Percentiles rank a stretch among this genome's conserved stretches.
These are phyloP conservation scores for Raddia guianensis DNA, from an alignment of 176 grass and related monocot species.

Conservation along the genomic window DNA sequence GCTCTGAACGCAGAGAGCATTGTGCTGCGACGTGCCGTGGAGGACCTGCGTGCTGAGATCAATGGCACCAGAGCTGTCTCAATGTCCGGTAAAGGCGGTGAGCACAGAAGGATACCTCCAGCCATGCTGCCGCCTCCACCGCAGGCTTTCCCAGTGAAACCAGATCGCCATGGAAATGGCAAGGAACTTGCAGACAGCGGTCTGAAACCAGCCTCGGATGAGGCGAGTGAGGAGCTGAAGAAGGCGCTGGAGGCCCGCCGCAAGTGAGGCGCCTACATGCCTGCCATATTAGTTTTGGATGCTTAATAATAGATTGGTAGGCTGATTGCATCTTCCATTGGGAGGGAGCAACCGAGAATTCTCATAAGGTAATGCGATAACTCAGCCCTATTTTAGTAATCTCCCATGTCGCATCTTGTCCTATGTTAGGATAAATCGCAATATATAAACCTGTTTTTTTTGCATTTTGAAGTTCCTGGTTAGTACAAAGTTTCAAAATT, in stretches of 20 bases:
- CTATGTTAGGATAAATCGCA: conserved; percentile 25
- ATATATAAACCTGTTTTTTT: conserved; percentile 37
- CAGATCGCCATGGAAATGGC: conserved; percentile 36
- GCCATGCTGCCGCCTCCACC: not conserved
- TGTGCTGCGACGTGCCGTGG: conserved; percentile 51
- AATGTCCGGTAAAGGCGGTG: conserved; percentile 19
- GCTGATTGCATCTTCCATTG: conserved; percentile 28
- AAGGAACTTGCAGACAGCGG: conserved; percentile 42
- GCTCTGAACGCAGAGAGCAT: conserved; percentile 58
- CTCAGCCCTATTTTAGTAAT: not conserved
- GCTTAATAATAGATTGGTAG: conserved; percentile 42
- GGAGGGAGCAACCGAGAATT: conserved; percentile 35
- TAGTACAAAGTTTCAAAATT: not conserved
- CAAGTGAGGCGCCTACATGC: conserved; percentile 35
- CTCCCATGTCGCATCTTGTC: conserved; percentile 3
- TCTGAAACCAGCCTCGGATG: conserved; percentile 35
- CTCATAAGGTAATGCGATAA: conserved; percentile 36
- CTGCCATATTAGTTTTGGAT: not conserved
- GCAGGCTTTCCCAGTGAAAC: conserved; percentile 24
- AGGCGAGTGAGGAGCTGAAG: conserved; percentile 59
- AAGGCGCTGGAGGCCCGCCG: conserved; percentile 58
- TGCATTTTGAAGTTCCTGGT: not conserved
- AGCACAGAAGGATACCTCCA: conserved; percentile 8
- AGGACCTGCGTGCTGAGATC: conserved; percentile 60
- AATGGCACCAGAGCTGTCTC: conserved; percentile 26